Conservation (phyloP, 805 yeast genomes). For the Clavispora carvajalis region DNA sequence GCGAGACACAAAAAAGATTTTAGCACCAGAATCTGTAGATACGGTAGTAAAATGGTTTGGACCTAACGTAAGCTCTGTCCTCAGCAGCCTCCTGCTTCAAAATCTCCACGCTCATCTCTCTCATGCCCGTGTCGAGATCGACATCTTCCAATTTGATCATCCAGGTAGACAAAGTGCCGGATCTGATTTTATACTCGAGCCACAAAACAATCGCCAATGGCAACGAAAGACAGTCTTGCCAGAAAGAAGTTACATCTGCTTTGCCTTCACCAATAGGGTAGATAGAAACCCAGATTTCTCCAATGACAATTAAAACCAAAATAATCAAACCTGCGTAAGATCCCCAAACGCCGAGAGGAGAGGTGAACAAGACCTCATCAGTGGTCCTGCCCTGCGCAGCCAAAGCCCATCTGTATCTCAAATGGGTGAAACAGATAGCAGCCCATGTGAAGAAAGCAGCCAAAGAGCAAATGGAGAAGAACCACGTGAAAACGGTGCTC, state of each 20-base stretch:
- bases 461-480: constrained; percentile 36
- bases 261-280: constrained; percentile 28
- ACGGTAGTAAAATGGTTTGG: constrained; percentile 22
- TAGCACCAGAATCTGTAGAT: constrained; percentile 28
- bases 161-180: constrained; percentile 24
- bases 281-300: constrained; percentile 36
- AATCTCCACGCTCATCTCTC: constrained; percentile 29
- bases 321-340: constrained; percentile 29
- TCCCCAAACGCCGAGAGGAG: constrained; percentile 35
- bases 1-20: background rate
- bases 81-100: constrained; percentile 35
- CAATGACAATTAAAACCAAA: constrained; percentile 28
- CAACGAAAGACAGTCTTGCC: constrained; percentile 43
- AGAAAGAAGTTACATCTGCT: constrained; percentile 36
- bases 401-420: constrained; percentile 38
- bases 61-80: constrained; percentile 23
- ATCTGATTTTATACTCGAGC: constrained; percentile 36
- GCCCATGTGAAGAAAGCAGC: constrained; percentile 39
- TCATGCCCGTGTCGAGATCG: constrained; percentile 60
- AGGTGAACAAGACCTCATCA: constrained; percentile 30
- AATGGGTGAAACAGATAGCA: constrained; percentile 36
- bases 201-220: constrained; percentile 41
- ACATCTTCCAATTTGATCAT: constrained; percentile 43
- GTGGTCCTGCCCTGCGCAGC: constrained; percentile 26
- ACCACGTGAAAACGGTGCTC: constrained; percentile 34